Base-by-base conservation (phyloP, 805 yeast species). In the Kuraishia molischiana region DNA sequence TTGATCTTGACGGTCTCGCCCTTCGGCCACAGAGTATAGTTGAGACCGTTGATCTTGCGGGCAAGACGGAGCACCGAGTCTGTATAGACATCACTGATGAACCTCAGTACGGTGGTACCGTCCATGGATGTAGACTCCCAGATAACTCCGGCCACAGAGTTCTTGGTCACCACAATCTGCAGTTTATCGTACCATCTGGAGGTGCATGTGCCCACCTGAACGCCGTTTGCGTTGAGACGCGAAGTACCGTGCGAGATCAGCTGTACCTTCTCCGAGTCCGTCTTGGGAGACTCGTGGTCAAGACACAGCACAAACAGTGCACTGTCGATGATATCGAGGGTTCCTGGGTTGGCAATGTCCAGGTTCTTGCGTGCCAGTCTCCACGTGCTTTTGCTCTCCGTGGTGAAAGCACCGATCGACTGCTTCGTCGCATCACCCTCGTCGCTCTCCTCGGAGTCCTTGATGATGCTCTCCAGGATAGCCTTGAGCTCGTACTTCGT, bases 121-220 rank as follows among this genome's bases (percentile, higher is more conserved):
- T 74, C 80, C 70, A 72, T 72, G 18, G 72, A 64, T 2, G 75
- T 62, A 10, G 74, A 67, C 44, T 76, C 79, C 72, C 78, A 74
- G 17, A 72, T 73, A 36, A 74, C 63, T 3, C 79, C 80, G 2
- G 77, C 78, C 18, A 72, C 74, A 0, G 79, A 67, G 50, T 74
- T 74, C 30, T 62, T 58, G 3, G 79, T 70, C 8, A 74, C 67
- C 14, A 74, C 61, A 36, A 74, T 51, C 48, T 74, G 77, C 38
- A 74, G 55, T 46, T 74, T 74, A 50, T 74, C 80, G 49, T 74
- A 74, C 71, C 77, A 74, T 39, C 80, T 56, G 34, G 73, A 70
- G 13, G 76, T 70, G 52, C 80, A 74, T 4, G 77, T 64, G 19
- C 80, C 80, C 18, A 63, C 52, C 52, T 74, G 80, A 34, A 69